Conservation (phyloP, 148 eudicot genomes). For the Euryodendron excelsum region DNA sequence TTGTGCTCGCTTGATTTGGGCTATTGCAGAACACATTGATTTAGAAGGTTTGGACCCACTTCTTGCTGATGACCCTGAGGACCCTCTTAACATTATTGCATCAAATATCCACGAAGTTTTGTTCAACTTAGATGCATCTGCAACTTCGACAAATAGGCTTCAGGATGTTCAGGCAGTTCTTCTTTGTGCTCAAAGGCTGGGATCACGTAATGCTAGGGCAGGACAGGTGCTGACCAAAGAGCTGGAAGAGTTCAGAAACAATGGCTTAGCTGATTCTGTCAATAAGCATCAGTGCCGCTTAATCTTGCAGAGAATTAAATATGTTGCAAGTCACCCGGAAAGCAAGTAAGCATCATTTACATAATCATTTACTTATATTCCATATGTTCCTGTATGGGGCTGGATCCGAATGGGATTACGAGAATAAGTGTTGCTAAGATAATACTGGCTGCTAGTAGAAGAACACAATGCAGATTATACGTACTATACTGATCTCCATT, state of each 20-base stretch:
- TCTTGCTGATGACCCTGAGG: conserved; percentile 96
- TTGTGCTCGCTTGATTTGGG: conserved; percentile 85
- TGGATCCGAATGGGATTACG: background rate
- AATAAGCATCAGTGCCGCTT: conserved; percentile 91
- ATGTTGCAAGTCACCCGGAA: conserved; percentile 67
- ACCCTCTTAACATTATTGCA: conserved; percentile 75
- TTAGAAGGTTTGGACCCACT: conserved; percentile 96
- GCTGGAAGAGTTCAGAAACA: conserved; percentile 87
- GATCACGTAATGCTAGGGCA: conserved; percentile 95
- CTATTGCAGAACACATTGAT: conserved; percentile 90
- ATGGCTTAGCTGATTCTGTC: conserved; percentile 83
- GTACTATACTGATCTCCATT: too few relatives aligned
- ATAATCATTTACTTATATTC: background rate
- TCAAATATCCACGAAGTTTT: conserved; percentile 86
- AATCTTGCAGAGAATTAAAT: conserved; percentile 87
- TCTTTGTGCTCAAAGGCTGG: conserved; percentile 82
- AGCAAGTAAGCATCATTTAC: conserved; percentile 46
- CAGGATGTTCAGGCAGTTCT: conserved; percentile 97
- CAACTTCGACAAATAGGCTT: conserved; percentile 76
- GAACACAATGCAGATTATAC: background rate
- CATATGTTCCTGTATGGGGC: background rate
- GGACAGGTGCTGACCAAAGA: conserved; percentile 86
- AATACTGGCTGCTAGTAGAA: background rate
- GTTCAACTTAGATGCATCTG: conserved; percentile 73
- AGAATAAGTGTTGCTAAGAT: too few relatives aligned